Conservation (phyloP, 768 basidiomycete genomes). For the Lactarius trivialis region DNA sequence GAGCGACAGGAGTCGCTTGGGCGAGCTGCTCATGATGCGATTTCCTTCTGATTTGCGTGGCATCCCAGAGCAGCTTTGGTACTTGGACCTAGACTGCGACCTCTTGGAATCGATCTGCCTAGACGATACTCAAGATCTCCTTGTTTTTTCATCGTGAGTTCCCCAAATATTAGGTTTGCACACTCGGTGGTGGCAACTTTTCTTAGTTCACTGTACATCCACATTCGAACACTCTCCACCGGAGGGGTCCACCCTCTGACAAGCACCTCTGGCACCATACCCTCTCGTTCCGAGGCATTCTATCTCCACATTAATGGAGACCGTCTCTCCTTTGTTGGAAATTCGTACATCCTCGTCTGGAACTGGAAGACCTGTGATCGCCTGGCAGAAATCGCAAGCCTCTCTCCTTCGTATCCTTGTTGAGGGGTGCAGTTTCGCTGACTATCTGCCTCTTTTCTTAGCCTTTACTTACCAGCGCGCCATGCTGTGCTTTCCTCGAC, state of each 20-base stretch:
- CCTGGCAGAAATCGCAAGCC: not conserved
- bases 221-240: slow-evolving; percentile 8
- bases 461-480: not conserved
- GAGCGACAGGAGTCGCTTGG: not conserved
- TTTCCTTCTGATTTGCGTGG: slow-evolving; percentile 7
- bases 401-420: not conserved
- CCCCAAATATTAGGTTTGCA: not conserved
- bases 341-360: not conserved
- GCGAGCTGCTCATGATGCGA: slow-evolving; percentile 1
- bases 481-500: slow-evolving; percentile 2
- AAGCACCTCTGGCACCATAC: not conserved
- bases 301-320: not conserved
- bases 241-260: slow-evolving; percentile 9
- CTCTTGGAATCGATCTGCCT: not conserved
- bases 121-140: slow-evolving; percentile 11
- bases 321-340: not conserved
- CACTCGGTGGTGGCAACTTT: not conserved
- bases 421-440: not conserved
- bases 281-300: not conserved
- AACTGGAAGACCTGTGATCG: slow-evolving; percentile 6
- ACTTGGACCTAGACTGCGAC: not conserved
- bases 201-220: not conserved
- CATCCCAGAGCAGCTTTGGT: not conserved
- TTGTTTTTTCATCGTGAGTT: slow-evolving; percentile 1
- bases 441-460: not conserved